phyloP scores from a whole-genome alignment of 2,329 filamentous ascomycete species.

The Colletotrichum sp. region DNA sequence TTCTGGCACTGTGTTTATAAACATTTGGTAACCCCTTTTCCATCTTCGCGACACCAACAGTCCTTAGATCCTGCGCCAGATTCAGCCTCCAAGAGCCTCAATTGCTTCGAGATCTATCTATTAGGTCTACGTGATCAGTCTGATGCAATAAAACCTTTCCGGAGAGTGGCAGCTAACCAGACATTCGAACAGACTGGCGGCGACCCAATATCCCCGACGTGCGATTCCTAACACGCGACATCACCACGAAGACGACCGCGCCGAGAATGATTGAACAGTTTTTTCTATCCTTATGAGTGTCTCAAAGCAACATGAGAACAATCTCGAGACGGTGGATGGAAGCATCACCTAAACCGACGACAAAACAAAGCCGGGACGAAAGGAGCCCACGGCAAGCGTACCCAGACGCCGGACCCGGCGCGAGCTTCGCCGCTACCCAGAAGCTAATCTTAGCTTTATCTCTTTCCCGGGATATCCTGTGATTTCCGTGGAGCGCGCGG shows the following conservation, averaged over 20 bases:
- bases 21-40: background rate
- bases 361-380: background rate
- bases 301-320: fast-evolving
- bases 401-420: background rate
- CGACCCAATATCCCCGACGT: background rate
- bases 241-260: background rate
- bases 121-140: background rate
- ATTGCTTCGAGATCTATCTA: no score
- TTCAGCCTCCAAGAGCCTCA: no score
- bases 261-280: fast-evolving
- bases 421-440: background rate
- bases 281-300: background rate
- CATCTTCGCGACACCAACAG: background rate
- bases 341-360: background rate
- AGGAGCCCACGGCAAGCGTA: background rate
- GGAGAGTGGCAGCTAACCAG: background rate
- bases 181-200: background rate
- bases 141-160: background rate
- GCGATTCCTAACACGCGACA: background rate
- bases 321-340: background rate
- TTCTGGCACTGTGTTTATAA: background rate
- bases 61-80: background rate
- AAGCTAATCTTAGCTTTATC: background rate
- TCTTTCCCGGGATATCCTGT: background rate
- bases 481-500: background rate